phyloP scores from a whole-genome alignment of 768 basidiomycete genomes.

The Tulasnella calospora region DNA sequence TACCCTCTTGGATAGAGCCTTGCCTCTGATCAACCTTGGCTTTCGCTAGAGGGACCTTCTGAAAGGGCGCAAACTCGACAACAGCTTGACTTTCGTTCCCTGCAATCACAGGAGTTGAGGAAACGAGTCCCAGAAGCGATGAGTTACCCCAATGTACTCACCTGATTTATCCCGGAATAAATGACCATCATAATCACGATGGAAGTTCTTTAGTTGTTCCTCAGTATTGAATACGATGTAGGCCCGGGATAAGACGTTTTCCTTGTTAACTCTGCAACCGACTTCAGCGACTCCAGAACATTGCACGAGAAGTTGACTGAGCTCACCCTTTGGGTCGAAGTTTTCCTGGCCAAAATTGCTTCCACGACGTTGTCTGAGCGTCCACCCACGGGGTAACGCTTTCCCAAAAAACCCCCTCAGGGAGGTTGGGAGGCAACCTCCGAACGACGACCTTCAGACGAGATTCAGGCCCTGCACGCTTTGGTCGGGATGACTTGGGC shows the following conservation, averaged over 20 bases:
- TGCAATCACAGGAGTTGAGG: constrained; percentile 34
- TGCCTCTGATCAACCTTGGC: constrained; percentile 76
- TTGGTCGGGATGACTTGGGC: neutral
- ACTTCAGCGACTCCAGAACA: neutral
- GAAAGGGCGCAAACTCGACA: constrained; percentile 91
- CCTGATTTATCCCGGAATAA: constrained; percentile 87
- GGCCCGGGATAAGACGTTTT: constrained; percentile 79
- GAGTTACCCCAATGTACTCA: constrained; percentile 37
- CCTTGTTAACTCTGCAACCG: constrained; percentile 63
- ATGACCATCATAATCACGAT: constrained; percentile 85
- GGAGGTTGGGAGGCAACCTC: constrained; percentile 83
- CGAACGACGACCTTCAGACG: constrained; percentile 78
- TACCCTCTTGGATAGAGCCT: constrained; percentile 87
- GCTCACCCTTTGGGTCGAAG: constrained; percentile 56
- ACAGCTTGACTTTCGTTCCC: constrained; percentile 84
- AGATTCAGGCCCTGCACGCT: constrained; percentile 9
- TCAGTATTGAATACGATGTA: constrained; percentile 85
- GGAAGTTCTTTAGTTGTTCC: constrained; percentile 66
- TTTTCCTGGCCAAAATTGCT: constrained; percentile 62
- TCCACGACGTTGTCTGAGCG: constrained; percentile 67
- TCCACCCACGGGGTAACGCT: constrained; percentile 80
- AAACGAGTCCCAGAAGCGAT: neutral
- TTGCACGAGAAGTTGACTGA: neutral
- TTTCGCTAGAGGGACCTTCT: constrained; percentile 70
- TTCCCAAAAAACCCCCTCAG: constrained; percentile 91